A percentile compares a stretch with the other conserved stretches of the same genome.
These are phyloP conservation scores for Ascoidea rubescens DNA, from an alignment of 805 yeast genomes.

Conservation along the genomic window DNA sequence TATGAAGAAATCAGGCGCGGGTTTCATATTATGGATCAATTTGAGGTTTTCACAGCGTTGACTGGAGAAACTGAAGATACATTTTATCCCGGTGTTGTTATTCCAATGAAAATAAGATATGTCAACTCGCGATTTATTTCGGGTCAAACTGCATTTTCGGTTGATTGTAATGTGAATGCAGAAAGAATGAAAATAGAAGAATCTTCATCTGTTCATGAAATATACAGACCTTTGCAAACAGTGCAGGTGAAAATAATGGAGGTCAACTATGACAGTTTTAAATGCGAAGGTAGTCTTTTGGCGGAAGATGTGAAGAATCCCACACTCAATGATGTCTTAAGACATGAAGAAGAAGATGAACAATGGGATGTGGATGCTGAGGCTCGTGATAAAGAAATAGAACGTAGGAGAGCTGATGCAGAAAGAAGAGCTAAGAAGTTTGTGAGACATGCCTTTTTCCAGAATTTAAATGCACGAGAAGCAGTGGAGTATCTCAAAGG, in stretches of 20 bases:
- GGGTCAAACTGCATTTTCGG: conserved; percentile 41
- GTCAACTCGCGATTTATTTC: conserved; percentile 31
- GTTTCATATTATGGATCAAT: conserved; percentile 47
- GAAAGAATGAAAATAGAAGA: conserved; percentile 29
- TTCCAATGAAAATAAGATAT: conserved; percentile 61
- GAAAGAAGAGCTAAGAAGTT: conserved; percentile 61
- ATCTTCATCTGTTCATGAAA: conserved; percentile 30
- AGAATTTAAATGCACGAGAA: conserved; percentile 67
- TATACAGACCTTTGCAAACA: conserved; percentile 58
- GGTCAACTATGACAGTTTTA: conserved; percentile 62
- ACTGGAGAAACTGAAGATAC: conserved; percentile 75
- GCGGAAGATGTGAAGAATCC: conserved; percentile 48
- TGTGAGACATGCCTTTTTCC: conserved; percentile 85
- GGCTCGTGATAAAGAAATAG: conserved; percentile 44
- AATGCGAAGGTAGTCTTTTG: conserved; percentile 59
- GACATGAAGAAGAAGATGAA: conserved; percentile 43
- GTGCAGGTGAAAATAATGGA: conserved; percentile 67
- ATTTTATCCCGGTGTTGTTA: conserved; percentile 52
- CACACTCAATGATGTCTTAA: conserved; percentile 21
- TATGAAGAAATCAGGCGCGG: conserved; percentile 75
- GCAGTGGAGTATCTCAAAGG: conserved; percentile 92
- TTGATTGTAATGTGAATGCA: conserved; percentile 45
- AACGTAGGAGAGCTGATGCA: conserved; percentile 45
- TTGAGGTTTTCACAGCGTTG: conserved; percentile 74
- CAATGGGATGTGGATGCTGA: conserved; percentile 79